Evolutionary conservation across 148 eudicot genomes (phyloP).

Genomic region (Camellia granthamiana): DNA sequence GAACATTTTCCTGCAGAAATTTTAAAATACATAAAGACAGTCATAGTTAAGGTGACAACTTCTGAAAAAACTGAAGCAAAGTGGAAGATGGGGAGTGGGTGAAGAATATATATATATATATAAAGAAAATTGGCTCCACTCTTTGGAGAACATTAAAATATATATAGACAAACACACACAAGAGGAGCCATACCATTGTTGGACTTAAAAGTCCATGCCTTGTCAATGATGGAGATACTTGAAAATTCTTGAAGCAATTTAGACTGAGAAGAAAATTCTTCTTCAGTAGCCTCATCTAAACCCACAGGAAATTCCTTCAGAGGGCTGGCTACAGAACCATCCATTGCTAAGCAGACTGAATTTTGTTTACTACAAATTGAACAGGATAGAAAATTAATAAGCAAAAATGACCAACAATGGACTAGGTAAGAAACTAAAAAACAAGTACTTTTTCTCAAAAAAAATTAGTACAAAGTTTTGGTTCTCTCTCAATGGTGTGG

Average conservation of each 20-base stretch:
- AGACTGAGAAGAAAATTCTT: constrained; percentile 66
- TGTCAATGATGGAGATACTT: constrained; percentile 50
- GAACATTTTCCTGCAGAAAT: constrained; percentile 51
- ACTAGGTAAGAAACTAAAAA: background rate
- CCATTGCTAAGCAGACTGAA: constrained; percentile 44
- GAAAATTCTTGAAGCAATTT: constrained; percentile 59
- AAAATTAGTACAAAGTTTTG: background rate
- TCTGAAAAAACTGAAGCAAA: background rate
- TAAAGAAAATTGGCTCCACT: background rate
- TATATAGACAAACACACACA: background rate
- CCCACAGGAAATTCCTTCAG: constrained; percentile 39
- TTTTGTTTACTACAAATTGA: constrained; percentile 13
- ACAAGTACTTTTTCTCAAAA: background rate
- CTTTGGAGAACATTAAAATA: background rate
- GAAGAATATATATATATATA: background rate
- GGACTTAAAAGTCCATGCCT: constrained; percentile 75
- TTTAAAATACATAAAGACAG: constrained; percentile 1
- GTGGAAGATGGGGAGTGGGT: background rate
- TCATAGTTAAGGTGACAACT: background rate
- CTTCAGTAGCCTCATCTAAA: constrained; percentile 46
- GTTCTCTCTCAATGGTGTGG: background rate
- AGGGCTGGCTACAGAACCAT: constrained; percentile 33
- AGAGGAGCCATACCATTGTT: constrained; percentile 35
- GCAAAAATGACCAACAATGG: background rate
- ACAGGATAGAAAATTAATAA: background rate